phyloP scores from a whole-genome alignment of 2,329 filamentous ascomycete genomes.

The Xylariaceae sp. region DNA sequence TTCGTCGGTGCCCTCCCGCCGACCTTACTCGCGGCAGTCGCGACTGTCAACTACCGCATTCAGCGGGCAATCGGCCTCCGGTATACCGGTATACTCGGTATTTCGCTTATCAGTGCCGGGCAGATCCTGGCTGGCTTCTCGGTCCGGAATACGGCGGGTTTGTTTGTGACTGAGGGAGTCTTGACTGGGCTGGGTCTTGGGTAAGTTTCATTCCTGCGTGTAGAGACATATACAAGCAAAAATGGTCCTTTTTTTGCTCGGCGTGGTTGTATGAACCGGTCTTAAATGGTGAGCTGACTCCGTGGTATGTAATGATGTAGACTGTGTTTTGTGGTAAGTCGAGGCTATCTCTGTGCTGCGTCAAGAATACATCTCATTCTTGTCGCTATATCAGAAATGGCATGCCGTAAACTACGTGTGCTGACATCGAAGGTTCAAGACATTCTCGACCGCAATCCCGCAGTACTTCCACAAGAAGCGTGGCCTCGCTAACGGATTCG shows the following conservation, averaged over 20 bases:
- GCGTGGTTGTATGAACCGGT: no score
- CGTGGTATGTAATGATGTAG: no score
- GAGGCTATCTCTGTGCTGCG: neutral
- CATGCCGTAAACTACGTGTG: no score
- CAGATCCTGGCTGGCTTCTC: conserved; percentile 31
- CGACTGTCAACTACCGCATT: conserved; percentile 14
- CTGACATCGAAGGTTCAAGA: no score
- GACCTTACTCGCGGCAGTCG: conserved; percentile 13
- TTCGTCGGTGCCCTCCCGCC: conserved; percentile 18
- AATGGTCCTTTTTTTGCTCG: no score
- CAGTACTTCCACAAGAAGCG: conserved; percentile 54
- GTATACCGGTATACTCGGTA: conserved; percentile 15
- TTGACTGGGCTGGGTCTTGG: conserved; percentile 16
- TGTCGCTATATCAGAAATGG: no score
- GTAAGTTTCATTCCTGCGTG: no score
- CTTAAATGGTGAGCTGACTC: no score
- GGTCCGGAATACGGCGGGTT: conserved; percentile 30
- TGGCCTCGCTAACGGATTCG: conserved; percentile 52
- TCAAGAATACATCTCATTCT: no score
- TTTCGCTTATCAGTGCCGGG: conserved; percentile 12
- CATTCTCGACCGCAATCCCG: conserved; percentile 44
- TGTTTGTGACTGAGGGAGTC: conserved; percentile 31
- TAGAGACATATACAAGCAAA: no score
- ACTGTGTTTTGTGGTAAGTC: conserved; percentile 16
- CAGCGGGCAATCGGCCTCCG: conserved; percentile 14